Base-by-base conservation (phyloP, 441 rosid genomes). In the Gossypium laxum region DNA sequence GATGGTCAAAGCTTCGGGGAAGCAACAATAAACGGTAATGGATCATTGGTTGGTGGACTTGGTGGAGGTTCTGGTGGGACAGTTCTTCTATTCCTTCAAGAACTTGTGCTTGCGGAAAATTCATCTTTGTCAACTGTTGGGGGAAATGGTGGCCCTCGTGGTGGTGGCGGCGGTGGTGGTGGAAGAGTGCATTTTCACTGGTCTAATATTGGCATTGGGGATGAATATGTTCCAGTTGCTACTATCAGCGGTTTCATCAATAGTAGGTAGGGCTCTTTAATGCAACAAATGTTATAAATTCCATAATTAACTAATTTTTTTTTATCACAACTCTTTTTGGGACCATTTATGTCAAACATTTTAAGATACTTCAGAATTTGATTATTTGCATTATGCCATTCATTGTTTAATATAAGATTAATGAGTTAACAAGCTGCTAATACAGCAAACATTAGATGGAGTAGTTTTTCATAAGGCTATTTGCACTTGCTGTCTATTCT, bases 61-160 rank as follows among this genome's bases (percentile, higher is more conserved):
- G 99, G 99, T 75, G 99, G 98, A 80, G 96, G 89, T 79, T 91
- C 99, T 77, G 99, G 99, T 62, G 99, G 99, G 81, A 89, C 99
- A 28, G 75, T 95, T 69, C 98, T 95, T 81, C 91, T 95, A 81
- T 95, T 95, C 84, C 93, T 95, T 79, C 95, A 89, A 76, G 85
- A 80, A 85, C 88, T 92, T 74, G 71, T 80, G 73, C 87, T 95
- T 67, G 86, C 84, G 26, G 86, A 80, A 70, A 85, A 82, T 77
- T 89, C 99, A 32, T 79, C 81, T 76, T 78, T 95, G 73, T 87
- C 97, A 82, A 85, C 77, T 82, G 74, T 66, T 65, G 99, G 99
- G 71, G 99, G 99, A 19, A 83, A 81, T 70, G 99, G 99, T 63
- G 88, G 98, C 30, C 87, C 81, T 57, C 86, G 80, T 69, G 99